phyloP scores from a whole-genome alignment of 1,139 yeast species.

The Kodamaea suecica region DNA sequence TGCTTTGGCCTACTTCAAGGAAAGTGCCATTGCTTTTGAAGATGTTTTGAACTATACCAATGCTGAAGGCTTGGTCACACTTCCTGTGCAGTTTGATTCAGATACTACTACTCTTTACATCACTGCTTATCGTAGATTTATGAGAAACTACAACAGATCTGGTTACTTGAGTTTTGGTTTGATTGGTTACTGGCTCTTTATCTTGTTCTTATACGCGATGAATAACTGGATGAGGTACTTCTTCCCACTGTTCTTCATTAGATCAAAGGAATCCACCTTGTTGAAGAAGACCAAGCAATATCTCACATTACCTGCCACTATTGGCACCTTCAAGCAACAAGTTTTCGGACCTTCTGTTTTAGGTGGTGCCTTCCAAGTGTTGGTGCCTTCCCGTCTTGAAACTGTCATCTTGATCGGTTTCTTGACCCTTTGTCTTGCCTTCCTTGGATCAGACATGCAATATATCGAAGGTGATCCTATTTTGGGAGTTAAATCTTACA shows the following conservation, averaged over 20 bases:
- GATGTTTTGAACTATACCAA: neutral
- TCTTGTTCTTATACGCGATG: slow-evolving; percentile 39
- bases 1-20: slow-evolving; percentile 22
- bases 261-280: slow-evolving; percentile 2
- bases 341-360: slow-evolving; percentile 14
- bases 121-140: slow-evolving; percentile 3
- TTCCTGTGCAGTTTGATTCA: slow-evolving; percentile 3
- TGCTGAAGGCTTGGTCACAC: slow-evolving; percentile 6
- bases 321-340: slow-evolving; percentile 19
- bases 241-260: slow-evolving; percentile 20
- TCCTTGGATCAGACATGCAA: slow-evolving; percentile 18
- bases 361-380: slow-evolving; percentile 7
- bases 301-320: slow-evolving; percentile 28
- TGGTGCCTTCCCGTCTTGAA: slow-evolving; percentile 17
- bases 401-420: slow-evolving; percentile 19
- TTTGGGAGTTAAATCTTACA: slow-evolving; percentile 15
- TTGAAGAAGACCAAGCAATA: slow-evolving; percentile 13
- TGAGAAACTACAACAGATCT: slow-evolving; percentile 36
- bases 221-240: slow-evolving; percentile 38
- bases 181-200: slow-evolving; percentile 48
- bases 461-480: slow-evolving; percentile 25
- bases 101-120: neutral
- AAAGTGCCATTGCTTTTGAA: neutral
- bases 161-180: slow-evolving; percentile 48
- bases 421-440: slow-evolving; percentile 6